Base-by-base conservation (phyloP, 2,329 filamentous ascomycete species). In the Malbranchea zuffiana region DNA sequence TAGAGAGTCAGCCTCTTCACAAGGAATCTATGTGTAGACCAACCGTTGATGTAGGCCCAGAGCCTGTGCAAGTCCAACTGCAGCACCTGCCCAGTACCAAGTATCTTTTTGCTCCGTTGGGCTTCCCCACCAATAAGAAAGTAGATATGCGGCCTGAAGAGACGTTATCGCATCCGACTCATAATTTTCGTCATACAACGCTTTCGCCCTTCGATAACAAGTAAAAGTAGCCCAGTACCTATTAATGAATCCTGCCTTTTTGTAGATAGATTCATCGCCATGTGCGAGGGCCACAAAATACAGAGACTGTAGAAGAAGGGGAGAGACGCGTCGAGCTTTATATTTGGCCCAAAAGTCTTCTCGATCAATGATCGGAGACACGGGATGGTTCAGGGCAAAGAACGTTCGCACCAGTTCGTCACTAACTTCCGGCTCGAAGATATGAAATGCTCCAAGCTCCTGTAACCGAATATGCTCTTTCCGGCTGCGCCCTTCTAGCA, bases 81-180 rank as follows among this genome's bases (percentile, higher is more conserved):
- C 47, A 13, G 47, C 41, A 5, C 48, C 48, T 18, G 50, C 32
- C 51, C 51, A 54, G 35, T 51, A 46, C 44, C 45, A 52, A 23
- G 47, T 42, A 32, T 54, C 50, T 36, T 54, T 52, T 15, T 48
- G 47, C 12, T 53, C 51, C 5, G 46, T 44, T 12, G 50, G 41
- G 6, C 44, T 45, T 23, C 42, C 44, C 51, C 51, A 53, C 49
- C 48, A 49, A 32, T 51, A 43, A n/a, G 47, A 45, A 19, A 52
- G 38, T 6, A 54, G 49, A 17, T 48, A 44, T 1, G 44, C 44
- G 1, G 49, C 44, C 24, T 51, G 47, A 8, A 52, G 43, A 2
- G 44, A 42, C 6, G 39, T 36, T 6, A 54, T 44, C 2, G 44
- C 37, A 42, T 54, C 47, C 0, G 43, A 41, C 26, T 54, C 51